Percentiles rank a stretch among this genome's conserved stretches.
Evolutionary conservation across 371 early-diverging fungal species (phyloP).

Genomic region (Rhizopus arrhizus): DNA sequence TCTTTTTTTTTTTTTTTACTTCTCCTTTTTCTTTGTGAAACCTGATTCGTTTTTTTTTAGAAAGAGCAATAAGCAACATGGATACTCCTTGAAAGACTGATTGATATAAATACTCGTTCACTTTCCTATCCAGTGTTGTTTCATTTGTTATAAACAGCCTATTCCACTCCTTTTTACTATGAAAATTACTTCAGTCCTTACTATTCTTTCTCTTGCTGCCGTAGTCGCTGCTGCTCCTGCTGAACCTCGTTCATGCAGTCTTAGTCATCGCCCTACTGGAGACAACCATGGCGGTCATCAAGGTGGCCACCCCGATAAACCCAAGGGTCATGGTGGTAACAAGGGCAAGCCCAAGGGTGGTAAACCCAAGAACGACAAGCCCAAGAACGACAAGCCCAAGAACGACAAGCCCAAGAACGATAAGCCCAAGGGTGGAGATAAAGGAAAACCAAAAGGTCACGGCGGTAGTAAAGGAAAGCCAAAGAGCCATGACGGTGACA

Average conservation of each 20-base stretch:
- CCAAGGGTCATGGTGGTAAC: background rate
- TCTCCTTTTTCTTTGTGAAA: conserved; percentile 3
- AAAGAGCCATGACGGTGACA: background rate
- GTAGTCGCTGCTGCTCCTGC: conserved; percentile 17
- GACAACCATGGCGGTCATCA: background rate
- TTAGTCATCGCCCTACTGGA: background rate
- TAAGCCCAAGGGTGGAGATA: background rate
- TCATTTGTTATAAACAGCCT: background rate
- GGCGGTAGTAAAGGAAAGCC: background rate
- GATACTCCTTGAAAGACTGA: too few relatives aligned
- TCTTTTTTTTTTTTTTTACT: background rate
- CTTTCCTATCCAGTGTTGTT: too few relatives aligned
- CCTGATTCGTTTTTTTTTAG: too few relatives aligned
- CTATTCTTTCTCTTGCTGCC: conserved; percentile 15
- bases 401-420: background rate
- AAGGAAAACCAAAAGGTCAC: background rate
- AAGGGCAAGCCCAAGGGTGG: background rate
- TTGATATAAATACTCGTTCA: too few relatives aligned
- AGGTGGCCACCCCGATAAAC: background rate
- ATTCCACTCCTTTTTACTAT: conserved; percentile 2
- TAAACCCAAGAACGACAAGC: background rate
- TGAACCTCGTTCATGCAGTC: background rate
- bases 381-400: background rate
- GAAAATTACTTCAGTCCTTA: conserved; percentile 12
- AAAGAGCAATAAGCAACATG: too few relatives aligned